These are phyloP conservation scores for Chalciporus piperatus DNA, from an alignment of 768 basidiomycete genomes.

Conservation along the genomic window DNA sequence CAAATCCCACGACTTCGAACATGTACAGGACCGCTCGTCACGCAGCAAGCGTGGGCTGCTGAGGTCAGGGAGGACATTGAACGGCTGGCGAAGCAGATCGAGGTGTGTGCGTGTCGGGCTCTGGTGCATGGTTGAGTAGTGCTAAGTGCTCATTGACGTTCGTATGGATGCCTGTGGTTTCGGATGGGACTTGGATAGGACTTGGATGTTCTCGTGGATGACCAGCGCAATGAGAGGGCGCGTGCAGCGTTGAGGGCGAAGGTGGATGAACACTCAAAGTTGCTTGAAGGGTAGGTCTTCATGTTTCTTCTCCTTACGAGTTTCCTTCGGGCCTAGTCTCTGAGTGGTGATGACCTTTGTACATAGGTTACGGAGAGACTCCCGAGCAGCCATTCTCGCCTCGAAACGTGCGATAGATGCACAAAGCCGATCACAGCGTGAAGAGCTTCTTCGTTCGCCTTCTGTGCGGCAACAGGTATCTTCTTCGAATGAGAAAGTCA, in stretches of 20 bases:
- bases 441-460: conserved; percentile 64
- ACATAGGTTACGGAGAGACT: conserved; percentile 58
- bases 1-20: conserved; percentile 72
- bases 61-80: conserved; percentile 79
- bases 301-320: neutral
- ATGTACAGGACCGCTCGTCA: conserved; percentile 64
- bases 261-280: conserved; percentile 47
- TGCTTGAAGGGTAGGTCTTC: conserved; percentile 50
- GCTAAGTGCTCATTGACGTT: neutral
- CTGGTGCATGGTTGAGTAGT: neutral
- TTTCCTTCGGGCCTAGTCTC: neutral
- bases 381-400: conserved; percentile 62
- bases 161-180: neutral
- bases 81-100: conserved; percentile 57
- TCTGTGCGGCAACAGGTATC: conserved; percentile 45
- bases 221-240: conserved; percentile 59
- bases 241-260: conserved; percentile 46
- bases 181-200: conserved; percentile 38
- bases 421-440: conserved; percentile 53
- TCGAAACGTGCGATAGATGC: conserved; percentile 76
- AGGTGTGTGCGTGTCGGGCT: conserved; percentile 43
- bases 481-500: conserved; percentile 52
- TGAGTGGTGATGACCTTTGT: neutral
- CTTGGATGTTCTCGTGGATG: conserved; percentile 68
- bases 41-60: conserved; percentile 71